These are phyloP conservation scores for Oryza glaberrima DNA, from an alignment of 176 grass and related monocot genomes.

Conservation along the genomic window DNA sequence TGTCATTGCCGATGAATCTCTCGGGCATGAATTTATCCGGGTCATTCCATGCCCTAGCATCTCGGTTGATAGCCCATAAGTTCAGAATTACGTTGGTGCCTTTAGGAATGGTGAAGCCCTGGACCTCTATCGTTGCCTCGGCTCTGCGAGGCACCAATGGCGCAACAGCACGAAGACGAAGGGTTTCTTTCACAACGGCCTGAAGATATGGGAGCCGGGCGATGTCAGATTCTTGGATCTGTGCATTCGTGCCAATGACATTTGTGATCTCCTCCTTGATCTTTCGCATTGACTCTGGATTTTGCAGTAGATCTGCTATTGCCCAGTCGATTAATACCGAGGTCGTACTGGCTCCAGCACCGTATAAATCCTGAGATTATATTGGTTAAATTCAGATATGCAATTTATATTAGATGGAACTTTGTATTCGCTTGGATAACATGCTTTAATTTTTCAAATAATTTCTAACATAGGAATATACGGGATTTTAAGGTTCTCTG, in stretches of 20 bases:
- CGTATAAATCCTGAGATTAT: constrained; percentile 35
- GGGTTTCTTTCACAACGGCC: constrained; percentile 43
- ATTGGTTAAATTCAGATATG: neutral
- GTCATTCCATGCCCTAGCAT: constrained; percentile 28
- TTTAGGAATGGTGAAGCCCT: constrained; percentile 30
- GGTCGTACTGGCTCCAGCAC: constrained; percentile 31
- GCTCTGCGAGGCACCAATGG: constrained; percentile 20
- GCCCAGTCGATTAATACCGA: constrained; percentile 35
- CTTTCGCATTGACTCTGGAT: constrained; percentile 23
- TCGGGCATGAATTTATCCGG: constrained; percentile 44
- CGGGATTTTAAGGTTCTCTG: no score
- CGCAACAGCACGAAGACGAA: constrained; percentile 33
- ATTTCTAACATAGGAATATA: no score
- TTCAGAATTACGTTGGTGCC: constrained; percentile 43
- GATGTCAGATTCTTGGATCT: constrained; percentile 43
- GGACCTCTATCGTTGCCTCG: constrained; percentile 25
- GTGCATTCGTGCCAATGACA: constrained; percentile 8
- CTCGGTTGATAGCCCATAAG: constrained; percentile 42
- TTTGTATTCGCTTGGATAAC: no score
- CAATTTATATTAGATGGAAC: neutral
- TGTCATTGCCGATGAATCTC: constrained; percentile 40
- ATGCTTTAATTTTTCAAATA: no score
- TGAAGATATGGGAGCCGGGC: constrained; percentile 40
- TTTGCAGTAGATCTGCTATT: constrained; percentile 43
- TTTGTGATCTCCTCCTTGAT: constrained; percentile 12